phyloP scores from a whole-genome alignment of 2,329 filamentous ascomycete genomes.

The Byssothecium circinans region DNA sequence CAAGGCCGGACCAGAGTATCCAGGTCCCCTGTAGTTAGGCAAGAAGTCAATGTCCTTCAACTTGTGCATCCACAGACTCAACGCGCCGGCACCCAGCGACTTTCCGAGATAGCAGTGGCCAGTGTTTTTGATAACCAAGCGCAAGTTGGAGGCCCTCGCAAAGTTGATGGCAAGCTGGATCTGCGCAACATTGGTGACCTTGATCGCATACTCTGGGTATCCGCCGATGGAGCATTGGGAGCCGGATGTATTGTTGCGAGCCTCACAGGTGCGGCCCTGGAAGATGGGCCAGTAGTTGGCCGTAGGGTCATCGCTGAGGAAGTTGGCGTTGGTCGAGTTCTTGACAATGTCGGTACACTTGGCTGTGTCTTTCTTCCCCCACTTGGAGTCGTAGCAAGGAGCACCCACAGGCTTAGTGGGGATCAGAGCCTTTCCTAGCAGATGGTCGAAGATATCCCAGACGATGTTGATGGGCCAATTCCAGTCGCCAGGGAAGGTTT shows the following conservation, averaged over 20 bases:
- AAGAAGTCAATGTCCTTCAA: slow-evolving; percentile 21
- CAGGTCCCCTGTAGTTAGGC: slow-evolving; percentile 8
- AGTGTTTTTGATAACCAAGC: slow-evolving; percentile 32
- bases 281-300: slow-evolving; percentile 14
- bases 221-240: slow-evolving; percentile 12
- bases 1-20: slow-evolving; percentile 24
- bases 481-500: slow-evolving; percentile 24
- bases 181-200: slow-evolving; percentile 12
- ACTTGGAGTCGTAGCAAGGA: slow-evolving; percentile 14
- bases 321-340: slow-evolving; percentile 5
- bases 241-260: slow-evolving; percentile 1
- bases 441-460: slow-evolving; percentile 22
- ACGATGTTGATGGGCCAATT: slow-evolving; percentile 20
- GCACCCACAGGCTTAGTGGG: slow-evolving; percentile 24
- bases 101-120: slow-evolving; percentile 30
- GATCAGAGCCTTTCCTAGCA: slow-evolving; percentile 19
- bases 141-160: slow-evolving; percentile 26
- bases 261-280: slow-evolving; percentile 12
- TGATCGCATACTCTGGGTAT: slow-evolving; percentile 13
- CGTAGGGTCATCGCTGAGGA: slow-evolving; percentile 12
- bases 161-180: slow-evolving; percentile 22
- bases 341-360: slow-evolving; percentile 7
- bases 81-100: slow-evolving; percentile 16
- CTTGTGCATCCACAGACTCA: slow-evolving; percentile 23
- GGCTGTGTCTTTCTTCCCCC: slow-evolving; percentile 6